phyloP scores from a whole-genome alignment of 2,329 filamentous ascomycete genomes.

The Apiospora kogelbergensis region DNA sequence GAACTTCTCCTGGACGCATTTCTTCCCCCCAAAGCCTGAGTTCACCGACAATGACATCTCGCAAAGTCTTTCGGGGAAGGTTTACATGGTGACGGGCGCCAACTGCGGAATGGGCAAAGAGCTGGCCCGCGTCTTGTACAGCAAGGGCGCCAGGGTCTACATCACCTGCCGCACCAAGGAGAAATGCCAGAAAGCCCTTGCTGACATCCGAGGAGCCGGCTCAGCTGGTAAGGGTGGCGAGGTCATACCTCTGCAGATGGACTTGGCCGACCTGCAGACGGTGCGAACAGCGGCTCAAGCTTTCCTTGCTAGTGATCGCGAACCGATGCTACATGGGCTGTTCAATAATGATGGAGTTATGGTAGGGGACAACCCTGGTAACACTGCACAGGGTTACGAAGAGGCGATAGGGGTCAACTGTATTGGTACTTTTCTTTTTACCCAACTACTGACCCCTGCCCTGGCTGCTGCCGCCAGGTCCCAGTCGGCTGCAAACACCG shows the following conservation, averaged over 20 bases:
- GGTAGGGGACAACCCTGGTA: slow-evolving; percentile 27
- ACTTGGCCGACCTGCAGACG: slow-evolving; percentile 38
- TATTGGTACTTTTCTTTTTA: slow-evolving; percentile 26
- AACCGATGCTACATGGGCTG: slow-evolving; percentile 36
- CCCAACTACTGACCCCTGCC: slow-evolving; percentile 25
- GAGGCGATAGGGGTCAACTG: slow-evolving; percentile 26
- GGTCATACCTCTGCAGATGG: slow-evolving; percentile 33
- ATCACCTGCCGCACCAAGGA: slow-evolving; percentile 40
- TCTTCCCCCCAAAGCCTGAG: slow-evolving; percentile 8
- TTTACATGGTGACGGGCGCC: slow-evolving; percentile 20
- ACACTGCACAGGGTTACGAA: slow-evolving; percentile 29
- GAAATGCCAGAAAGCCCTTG: slow-evolving; percentile 39
- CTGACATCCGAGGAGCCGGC: slow-evolving; percentile 29
- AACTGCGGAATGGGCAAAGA: slow-evolving; percentile 39
- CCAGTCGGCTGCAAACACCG: slow-evolving; percentile 9
- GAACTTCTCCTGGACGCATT: neutral
- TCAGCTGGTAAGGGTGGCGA: slow-evolving; percentile 31
- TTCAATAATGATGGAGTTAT: slow-evolving; percentile 41
- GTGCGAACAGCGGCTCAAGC: slow-evolving; percentile 33
- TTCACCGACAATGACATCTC: slow-evolving; percentile 20
- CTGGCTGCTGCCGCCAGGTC: slow-evolving; percentile 25
- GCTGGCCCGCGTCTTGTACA: slow-evolving; percentile 38
- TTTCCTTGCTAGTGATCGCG: too few species aligned
- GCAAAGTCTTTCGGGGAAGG: slow-evolving; percentile 14
- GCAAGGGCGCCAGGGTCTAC: slow-evolving; percentile 43